phyloP scores from a whole-genome alignment of 305 asterid species.

The Salvia sclarea region DNA sequence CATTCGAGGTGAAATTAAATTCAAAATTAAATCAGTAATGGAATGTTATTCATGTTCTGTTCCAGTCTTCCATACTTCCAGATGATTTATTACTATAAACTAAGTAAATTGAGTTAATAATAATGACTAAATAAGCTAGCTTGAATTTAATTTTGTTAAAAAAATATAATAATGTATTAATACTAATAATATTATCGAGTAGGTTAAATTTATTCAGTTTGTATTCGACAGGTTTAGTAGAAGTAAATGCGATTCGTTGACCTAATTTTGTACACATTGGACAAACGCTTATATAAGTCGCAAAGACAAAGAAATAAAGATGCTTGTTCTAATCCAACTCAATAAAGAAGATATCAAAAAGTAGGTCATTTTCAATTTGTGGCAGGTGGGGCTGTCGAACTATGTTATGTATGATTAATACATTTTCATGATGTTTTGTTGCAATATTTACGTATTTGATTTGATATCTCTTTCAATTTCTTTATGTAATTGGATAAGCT shows the following conservation, averaged over 20 bases:
- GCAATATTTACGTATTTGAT: neutral
- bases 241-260: constrained; percentile 2
- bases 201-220: neutral
- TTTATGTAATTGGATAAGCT: neutral
- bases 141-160: too few relatives aligned
- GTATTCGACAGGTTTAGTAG: neutral
- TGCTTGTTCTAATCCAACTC: neutral
- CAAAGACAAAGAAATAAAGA: neutral
- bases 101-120: neutral
- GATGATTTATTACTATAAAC: too few relatives aligned
- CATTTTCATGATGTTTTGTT: constrained; percentile 22
- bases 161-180: too few relatives aligned
- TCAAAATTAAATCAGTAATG: neutral
- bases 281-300: neutral
- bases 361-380: constrained; percentile 25
- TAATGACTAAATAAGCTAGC: neutral
- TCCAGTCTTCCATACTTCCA: too few relatives aligned
- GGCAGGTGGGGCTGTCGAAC: constrained; percentile 1
- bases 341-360: neutral
- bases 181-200: neutral
- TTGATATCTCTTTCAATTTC: constrained; percentile 2
- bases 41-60: neutral
- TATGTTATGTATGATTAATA: neutral
- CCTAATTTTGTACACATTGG: neutral
- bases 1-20: neutral